Evolutionary conservation across 176 grass and related monocot genomes (phyloP), one percentile per base, ranked within the genome.

Genomic region (Raddia guianensis): DNA sequence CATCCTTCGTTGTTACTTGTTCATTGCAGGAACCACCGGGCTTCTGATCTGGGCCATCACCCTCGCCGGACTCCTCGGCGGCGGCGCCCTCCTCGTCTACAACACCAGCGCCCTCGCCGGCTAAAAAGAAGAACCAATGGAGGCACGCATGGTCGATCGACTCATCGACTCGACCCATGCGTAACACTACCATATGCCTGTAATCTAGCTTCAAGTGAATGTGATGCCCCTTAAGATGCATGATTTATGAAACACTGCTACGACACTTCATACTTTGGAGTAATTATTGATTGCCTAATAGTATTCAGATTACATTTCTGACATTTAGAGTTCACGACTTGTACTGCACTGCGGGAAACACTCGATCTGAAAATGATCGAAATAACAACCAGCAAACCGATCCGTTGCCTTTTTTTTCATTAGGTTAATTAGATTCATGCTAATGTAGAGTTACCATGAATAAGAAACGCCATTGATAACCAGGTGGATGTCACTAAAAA

Each of bases 1-100:
- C 37, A 40, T 40, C 37, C 37, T 40, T 40, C 60, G 61, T 70
- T 5, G 55, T 8, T 73, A 59, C 2, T 63, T 16, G 5, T 60
- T 64, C 18, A 72, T 11, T 89, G 44, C 79, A 93, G 96, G 95
- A 83, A 93, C 81, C 35, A 95, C 95, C 58, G 95, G 95, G 37
- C 86, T 98, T 43, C 87, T 98, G 79, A 98, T 98, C 79, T 98
- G 96, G 96, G 96, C 96, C 33, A 18, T 93, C 48, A 95, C 96
- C 50, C 90, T 98, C 44, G 90, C 90, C 6, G 92, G 92, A 66
- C 49, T 98, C 8, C 93, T 98, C 58, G 85, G 50, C 19, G 92
- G 92, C 66, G 96, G 96, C 34, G 96, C 88, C 80, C 88, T 98
- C 55, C 92, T 98, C 56, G 96, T 98, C 54, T 98, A 93, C 88